These are phyloP conservation scores for Yamadazyma siamensis DNA, from an alignment of 1,139 yeast species.

Conservation along the genomic window DNA sequence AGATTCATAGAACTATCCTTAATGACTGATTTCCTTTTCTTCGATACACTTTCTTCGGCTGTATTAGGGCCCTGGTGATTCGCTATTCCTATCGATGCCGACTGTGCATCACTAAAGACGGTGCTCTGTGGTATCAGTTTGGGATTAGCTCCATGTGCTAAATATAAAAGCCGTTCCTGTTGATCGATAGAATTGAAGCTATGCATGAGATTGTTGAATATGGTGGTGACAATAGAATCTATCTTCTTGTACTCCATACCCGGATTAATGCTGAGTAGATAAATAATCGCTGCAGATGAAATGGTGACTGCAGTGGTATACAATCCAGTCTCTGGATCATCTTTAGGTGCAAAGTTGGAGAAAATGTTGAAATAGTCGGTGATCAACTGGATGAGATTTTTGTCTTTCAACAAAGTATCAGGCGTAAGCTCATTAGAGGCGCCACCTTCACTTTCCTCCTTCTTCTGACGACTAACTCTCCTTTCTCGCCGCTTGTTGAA, in stretches of 20 bases:
- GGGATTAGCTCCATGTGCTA: slow-evolving; percentile 32
- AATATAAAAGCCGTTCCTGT: slow-evolving; percentile 27
- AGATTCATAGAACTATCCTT: too few species aligned
- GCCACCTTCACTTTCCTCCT: slow-evolving; percentile 13
- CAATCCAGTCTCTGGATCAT: slow-evolving; percentile 35
- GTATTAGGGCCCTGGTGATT: too few species aligned
- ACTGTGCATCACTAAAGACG: too few species aligned
- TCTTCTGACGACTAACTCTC: slow-evolving; percentile 41
- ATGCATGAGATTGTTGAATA: slow-evolving; percentile 21
- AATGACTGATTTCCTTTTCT: too few species aligned
- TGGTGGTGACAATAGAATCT: slow-evolving; percentile 17
- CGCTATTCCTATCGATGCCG: too few species aligned
- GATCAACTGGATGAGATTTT: slow-evolving; percentile 20
- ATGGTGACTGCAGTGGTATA: slow-evolving; percentile 33
- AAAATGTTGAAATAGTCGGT: slow-evolving; percentile 37
- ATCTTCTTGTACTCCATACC: slow-evolving; percentile 13
- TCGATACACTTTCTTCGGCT: too few species aligned
- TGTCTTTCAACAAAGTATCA: slow-evolving; percentile 13
- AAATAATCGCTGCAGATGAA: slow-evolving; percentile 12
- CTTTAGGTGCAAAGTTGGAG: slow-evolving; percentile 30
- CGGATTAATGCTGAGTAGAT: slow-evolving; percentile 10
- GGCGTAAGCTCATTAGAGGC: slow-evolving; percentile 8
- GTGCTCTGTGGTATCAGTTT: too few species aligned
- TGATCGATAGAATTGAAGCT: slow-evolving; percentile 21
- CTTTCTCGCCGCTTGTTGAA: slow-evolving; percentile 62